Conservation (phyloP, 495 filamentous ascomycete genomes). For the Pseudotulostoma volvatum region DNA sequence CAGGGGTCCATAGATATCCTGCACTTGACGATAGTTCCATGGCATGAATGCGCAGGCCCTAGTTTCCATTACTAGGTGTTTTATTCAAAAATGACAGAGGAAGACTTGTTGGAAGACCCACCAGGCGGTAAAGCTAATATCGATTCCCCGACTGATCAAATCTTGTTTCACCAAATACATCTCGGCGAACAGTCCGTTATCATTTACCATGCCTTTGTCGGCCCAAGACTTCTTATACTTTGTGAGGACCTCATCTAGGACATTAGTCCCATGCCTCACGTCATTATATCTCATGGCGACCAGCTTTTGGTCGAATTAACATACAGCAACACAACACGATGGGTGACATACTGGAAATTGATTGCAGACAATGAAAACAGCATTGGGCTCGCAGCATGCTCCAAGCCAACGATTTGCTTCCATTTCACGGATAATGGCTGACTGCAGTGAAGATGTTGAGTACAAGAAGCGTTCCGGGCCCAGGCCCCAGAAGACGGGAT, state of each 20-base stretch:
- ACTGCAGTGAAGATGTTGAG: conserved; percentile 10
- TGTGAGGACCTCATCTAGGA: conserved; percentile 7
- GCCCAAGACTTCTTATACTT: conserved; percentile 17
- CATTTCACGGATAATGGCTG: conserved; percentile 19
- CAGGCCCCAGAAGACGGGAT: conserved; percentile 21
- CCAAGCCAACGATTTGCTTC: conserved; percentile 17
- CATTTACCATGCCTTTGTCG: conserved; percentile 7
- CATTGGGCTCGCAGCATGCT: conserved; percentile 23
- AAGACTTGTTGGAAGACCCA: conserved; percentile 3
- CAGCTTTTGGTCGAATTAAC: conserved; percentile 10
- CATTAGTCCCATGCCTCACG: conserved; percentile 12
- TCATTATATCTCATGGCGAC: conserved; percentile 19
- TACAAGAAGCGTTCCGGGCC: conserved; percentile 18
- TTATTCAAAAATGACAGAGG: neutral
- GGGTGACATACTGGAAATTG: conserved; percentile 3
- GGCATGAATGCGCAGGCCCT: conserved; percentile 17
- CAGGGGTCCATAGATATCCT: conserved; percentile 1
- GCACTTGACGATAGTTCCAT: conserved; percentile 11
- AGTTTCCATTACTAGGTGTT: neutral
- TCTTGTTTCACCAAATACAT: conserved; percentile 12
- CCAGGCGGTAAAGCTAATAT: conserved; percentile 15
- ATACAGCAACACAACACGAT: neutral
- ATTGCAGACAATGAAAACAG: conserved; percentile 23
- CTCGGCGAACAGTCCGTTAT: conserved; percentile 10
- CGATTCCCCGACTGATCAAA: neutral